Percentiles rank a stretch among this genome's conserved stretches.
Conservation (phyloP, 805 yeast species). For the Maudiozyma barnettii region DNA sequence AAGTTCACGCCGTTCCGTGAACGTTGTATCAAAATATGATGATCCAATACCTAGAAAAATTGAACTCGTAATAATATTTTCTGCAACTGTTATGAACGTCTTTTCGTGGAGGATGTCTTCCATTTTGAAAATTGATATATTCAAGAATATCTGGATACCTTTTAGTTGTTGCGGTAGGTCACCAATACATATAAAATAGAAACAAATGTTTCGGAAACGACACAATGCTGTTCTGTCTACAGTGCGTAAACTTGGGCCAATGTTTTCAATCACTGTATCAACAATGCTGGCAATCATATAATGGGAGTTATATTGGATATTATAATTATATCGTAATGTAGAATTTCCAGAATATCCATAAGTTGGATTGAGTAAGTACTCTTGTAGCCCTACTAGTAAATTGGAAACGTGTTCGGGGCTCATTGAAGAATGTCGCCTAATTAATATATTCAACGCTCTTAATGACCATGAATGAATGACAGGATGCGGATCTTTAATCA, state of each 20-base stretch:
- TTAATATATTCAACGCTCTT: slow-evolving; percentile 44
- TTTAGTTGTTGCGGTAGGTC: slow-evolving; percentile 27
- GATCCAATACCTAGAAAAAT: slow-evolving; percentile 16
- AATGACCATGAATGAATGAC: slow-evolving; percentile 67
- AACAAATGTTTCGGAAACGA: slow-evolving; percentile 31
- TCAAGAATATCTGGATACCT: slow-evolving; percentile 16
- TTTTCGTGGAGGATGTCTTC: slow-evolving; percentile 24
- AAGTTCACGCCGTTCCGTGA: slow-evolving; percentile 32
- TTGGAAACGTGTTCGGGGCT: slow-evolving; percentile 36
- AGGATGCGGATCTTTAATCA: slow-evolving; percentile 77
- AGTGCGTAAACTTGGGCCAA: slow-evolving; percentile 48
- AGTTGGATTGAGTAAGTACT: slow-evolving; percentile 36
- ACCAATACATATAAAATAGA: slow-evolving; percentile 28
- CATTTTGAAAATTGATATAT: slow-evolving; percentile 23
- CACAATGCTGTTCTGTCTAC: slow-evolving; percentile 25
- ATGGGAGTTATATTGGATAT: slow-evolving; percentile 37
- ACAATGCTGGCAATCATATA: slow-evolving; percentile 36
- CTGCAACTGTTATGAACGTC: slow-evolving; percentile 17
- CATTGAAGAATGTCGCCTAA: slow-evolving; percentile 46
- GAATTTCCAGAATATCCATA: slow-evolving; percentile 40
- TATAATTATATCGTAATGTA: slow-evolving; percentile 40
- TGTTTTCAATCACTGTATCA: slow-evolving; percentile 37
- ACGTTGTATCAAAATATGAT: slow-evolving; percentile 9
- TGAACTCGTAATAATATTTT: slow-evolving; percentile 9
- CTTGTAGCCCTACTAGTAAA: slow-evolving; percentile 34